phyloP scores from a whole-genome alignment of 2,329 filamentous ascomycete genomes.

The Aureobasidium melanogenum region DNA sequence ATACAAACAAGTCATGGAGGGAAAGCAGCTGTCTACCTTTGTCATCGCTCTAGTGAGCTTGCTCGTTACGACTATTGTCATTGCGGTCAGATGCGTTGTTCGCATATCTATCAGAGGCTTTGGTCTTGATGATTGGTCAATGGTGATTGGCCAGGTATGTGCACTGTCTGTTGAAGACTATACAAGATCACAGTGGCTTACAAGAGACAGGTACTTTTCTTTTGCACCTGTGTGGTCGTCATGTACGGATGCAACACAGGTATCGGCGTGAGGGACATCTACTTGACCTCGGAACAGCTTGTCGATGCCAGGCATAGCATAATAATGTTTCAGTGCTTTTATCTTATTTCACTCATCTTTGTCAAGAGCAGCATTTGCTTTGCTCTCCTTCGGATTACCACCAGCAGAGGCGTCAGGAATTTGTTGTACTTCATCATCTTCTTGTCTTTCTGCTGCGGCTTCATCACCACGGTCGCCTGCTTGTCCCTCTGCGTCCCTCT shows the following conservation, averaged over 20 bases:
- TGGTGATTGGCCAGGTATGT: conserved; percentile 12
- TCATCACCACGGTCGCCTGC: conserved; percentile 17
- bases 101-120: conserved; percentile 13
- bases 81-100: conserved; percentile 9
- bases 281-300: conserved; percentile 1
- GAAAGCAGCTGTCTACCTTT: conserved; percentile 5
- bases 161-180: neutral
- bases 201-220: conserved; percentile 5
- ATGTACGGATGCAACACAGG: conserved; percentile 10
- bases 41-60: conserved; percentile 2
- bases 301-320: conserved; percentile 23
- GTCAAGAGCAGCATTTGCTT: conserved; percentile 42
- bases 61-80: conserved; percentile 11
- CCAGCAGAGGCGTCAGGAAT: conserved; percentile 22
- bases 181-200: neutral
- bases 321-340: conserved; percentile 43
- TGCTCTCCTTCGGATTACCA: conserved; percentile 41
- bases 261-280: conserved; percentile 11
- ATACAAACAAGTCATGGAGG: neutral
- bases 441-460: conserved; percentile 14
- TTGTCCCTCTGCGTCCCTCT: conserved; percentile 14
- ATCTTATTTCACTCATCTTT: conserved; percentile 36
- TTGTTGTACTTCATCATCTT: conserved; percentile 13
- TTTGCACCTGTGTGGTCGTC: conserved; percentile 3
- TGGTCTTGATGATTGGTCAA: conserved; percentile 13